phyloP scores from a whole-genome alignment of 805 yeast genomes.

The Nadsonia fulvescens region DNA sequence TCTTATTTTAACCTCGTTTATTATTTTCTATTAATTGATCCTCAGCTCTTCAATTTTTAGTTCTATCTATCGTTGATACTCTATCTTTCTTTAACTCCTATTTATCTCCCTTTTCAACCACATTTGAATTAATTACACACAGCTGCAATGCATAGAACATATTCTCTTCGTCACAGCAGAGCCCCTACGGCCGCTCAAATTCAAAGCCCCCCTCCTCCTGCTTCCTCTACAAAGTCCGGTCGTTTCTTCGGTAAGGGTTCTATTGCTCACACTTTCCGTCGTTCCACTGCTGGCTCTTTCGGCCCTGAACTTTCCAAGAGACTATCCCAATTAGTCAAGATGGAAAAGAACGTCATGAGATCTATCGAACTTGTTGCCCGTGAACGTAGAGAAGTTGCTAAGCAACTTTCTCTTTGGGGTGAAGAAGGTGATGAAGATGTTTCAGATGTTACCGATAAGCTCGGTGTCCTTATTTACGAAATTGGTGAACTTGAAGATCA shows the following conservation, averaged over 20 bases:
- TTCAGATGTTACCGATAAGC: constrained; percentile 89
- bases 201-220: constrained; percentile 89
- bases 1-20: too few species aligned
- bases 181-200: constrained; percentile 96
- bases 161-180: constrained; percentile 83
- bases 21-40: too few species aligned
- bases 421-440: constrained; percentile 95
- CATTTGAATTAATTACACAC: constrained; percentile 3
- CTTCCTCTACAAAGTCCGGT: constrained; percentile 67
- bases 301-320: constrained; percentile 93
- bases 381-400: constrained; percentile 92
- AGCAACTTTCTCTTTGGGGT: constrained; percentile 95
- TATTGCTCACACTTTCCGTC: constrained; percentile 31
- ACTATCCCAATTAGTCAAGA: constrained; percentile 78
- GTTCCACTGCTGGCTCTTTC: constrained; percentile 72
- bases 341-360: constrained; percentile 92
- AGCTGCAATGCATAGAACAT: constrained; percentile 80
- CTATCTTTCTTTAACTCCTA: constrained; percentile 2
- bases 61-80: too few species aligned
- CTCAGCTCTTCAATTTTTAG: too few species aligned
- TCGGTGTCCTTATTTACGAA: constrained; percentile 90
- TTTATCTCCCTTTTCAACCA: constrained; percentile 1
- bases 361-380: constrained; percentile 81
- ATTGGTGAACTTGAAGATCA: constrained; percentile 97
- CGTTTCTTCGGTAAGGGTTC: constrained; percentile 78